Conservation (phyloP, 2,329 filamentous ascomycete species). For the Fusarium hostae region DNA sequence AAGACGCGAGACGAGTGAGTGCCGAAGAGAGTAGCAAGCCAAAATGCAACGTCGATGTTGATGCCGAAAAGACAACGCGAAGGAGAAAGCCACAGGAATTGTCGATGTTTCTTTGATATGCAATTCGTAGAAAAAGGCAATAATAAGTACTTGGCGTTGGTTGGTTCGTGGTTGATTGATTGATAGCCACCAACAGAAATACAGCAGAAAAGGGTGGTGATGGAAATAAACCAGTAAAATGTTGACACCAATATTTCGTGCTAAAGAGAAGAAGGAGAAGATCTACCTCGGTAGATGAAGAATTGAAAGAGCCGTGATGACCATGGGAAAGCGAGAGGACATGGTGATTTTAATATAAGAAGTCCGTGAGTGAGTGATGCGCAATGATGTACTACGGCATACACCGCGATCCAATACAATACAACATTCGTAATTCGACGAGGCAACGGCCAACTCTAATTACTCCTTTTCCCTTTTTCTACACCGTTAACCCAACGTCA, state of each 20-base stretch:
- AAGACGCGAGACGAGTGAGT: constrained; percentile 1
- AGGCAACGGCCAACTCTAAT: constrained; percentile 22
- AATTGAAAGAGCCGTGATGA: neutral
- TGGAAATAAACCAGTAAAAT: neutral
- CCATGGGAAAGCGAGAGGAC: neutral
- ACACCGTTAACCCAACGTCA: neutral
- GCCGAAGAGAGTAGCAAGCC: constrained; percentile 6
- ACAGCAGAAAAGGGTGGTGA: neutral
- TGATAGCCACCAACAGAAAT: neutral
- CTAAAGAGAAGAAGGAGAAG: neutral
- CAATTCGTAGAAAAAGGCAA: neutral
- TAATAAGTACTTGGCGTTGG: neutral
- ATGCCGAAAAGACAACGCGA: neutral
- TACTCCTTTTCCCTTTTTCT: constrained; percentile 1
- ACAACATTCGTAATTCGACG: neutral
- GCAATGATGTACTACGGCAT: constrained; percentile 5
- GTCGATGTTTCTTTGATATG: neutral
- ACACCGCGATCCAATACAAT: neutral
- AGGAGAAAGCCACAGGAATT: neutral
- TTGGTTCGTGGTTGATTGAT: constrained; percentile 1
- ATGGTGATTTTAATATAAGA: constrained; percentile 6
- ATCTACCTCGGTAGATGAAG: neutral
- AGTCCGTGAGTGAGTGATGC: neutral
- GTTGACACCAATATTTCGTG: neutral
- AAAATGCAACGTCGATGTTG: constrained; percentile 21